Evolutionary conservation across 2,329 filamentous ascomycete genomes (phyloP).

Genomic region (Colletotrichum somersetense): DNA sequence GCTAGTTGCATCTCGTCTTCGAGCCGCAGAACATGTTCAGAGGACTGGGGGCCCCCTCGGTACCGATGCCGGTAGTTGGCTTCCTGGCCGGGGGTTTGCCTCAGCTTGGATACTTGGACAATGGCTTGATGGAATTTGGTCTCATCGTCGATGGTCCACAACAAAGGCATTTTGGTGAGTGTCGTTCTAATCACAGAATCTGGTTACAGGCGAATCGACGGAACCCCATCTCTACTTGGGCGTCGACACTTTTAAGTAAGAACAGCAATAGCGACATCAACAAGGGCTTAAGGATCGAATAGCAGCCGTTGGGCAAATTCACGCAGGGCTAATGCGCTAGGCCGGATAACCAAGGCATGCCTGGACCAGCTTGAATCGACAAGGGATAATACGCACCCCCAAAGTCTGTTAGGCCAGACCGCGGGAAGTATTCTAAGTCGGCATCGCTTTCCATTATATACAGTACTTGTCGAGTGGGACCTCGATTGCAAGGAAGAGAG

Average conservation of each 20-base stretch:
- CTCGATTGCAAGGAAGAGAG: not conserved
- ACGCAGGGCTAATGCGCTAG: not conserved
- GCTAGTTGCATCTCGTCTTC: conserved; percentile 5
- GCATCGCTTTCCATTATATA: not conserved
- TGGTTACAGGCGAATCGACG: not conserved
- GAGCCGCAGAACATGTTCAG: not conserved
- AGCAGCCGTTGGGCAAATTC: not conserved
- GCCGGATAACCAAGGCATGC: not conserved
- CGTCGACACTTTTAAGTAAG: not conserved
- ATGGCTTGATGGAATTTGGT: not conserved
- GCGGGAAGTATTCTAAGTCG: not conserved
- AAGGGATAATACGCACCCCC: not conserved
- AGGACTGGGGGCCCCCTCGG: too few species aligned
- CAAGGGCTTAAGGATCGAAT: not conserved
- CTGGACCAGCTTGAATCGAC: not conserved
- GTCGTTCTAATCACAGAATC: not conserved
- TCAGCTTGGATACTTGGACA: not conserved
- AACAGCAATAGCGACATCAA: not conserved
- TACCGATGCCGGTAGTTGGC: not conserved
- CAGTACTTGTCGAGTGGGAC: not conserved
- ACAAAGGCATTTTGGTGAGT: not conserved
- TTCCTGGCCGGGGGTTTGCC: not conserved
- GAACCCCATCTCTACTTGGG: not conserved
- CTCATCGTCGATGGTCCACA: not conserved
- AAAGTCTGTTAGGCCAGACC: not conserved